Evolutionary conservation across 2,329 filamentous ascomycete species (phyloP).

Genomic region (Sodiomyces alkalinus): DNA sequence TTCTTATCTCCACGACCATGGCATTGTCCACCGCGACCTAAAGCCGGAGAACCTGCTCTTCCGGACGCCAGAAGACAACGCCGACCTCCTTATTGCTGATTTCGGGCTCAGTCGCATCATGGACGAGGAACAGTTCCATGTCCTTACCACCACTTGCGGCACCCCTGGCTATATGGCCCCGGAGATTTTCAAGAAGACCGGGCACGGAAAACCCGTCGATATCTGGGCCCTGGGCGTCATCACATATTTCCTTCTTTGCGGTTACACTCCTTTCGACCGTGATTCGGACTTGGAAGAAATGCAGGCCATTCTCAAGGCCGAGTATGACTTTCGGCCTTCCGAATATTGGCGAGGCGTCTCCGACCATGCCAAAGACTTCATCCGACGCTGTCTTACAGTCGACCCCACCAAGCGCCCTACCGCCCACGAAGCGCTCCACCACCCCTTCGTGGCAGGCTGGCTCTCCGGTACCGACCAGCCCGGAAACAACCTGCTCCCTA

Average conservation of each 20-base stretch:
- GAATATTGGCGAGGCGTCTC: slow-evolving; percentile 97
- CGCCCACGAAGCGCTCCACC: slow-evolving; percentile 60
- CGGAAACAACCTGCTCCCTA: slow-evolving; percentile 48
- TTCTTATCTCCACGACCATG: slow-evolving; percentile 94
- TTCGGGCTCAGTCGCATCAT: slow-evolving; percentile 94
- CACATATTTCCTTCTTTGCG: slow-evolving; percentile 94
- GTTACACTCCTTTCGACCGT: slow-evolving; percentile 95
- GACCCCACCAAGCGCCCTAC: slow-evolving; percentile 82
- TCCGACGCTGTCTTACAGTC: slow-evolving; percentile 79
- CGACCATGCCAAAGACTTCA: slow-evolving; percentile 75
- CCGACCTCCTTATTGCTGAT: slow-evolving; percentile 90
- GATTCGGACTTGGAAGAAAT: slow-evolving; percentile 98
- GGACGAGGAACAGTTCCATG: slow-evolving; percentile 98
- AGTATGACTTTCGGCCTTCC: slow-evolving; percentile 86
- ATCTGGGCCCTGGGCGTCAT: slow-evolving; percentile 98
- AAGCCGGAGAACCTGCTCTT: slow-evolving; percentile 97
- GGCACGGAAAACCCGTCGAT: slow-evolving; percentile 94
- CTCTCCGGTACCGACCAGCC: slow-evolving; percentile 26
- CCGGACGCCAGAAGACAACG: slow-evolving; percentile 92
- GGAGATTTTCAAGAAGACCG: slow-evolving; percentile 97
- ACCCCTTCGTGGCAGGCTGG: slow-evolving; percentile 46
- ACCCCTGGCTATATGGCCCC: slow-evolving; percentile 99
- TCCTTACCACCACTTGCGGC: slow-evolving; percentile 91
- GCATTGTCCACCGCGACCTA: slow-evolving; percentile 93
- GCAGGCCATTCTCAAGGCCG: slow-evolving; percentile 93